Conservation (phyloP, 805 yeast genomes). For the Myxozyma neglecta region DNA sequence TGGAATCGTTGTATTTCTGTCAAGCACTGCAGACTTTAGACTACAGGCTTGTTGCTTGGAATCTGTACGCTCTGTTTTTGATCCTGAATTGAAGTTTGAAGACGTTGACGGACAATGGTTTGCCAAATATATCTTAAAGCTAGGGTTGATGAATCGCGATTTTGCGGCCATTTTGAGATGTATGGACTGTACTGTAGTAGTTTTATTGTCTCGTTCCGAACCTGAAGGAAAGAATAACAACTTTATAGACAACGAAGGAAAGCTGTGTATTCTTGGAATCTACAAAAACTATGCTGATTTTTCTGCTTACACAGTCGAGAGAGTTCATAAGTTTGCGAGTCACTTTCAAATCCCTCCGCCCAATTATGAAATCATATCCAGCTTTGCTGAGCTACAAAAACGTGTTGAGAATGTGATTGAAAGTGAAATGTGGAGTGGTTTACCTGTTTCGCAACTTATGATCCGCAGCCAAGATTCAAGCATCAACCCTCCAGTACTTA, state of each 20-base stretch:
- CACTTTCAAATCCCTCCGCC: slow-evolving; percentile 65
- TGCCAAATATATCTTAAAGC: slow-evolving; percentile 49
- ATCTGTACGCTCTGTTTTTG: slow-evolving; percentile 63
- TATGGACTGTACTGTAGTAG: slow-evolving; percentile 74
- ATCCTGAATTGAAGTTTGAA: slow-evolving; percentile 55
- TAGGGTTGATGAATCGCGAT: slow-evolving; percentile 46
- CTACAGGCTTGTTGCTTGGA: slow-evolving; percentile 88
- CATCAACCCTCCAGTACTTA: not conserved
- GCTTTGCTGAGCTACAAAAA: slow-evolving; percentile 46
- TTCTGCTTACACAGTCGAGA: slow-evolving; percentile 59
- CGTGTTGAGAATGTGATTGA: slow-evolving; percentile 58
- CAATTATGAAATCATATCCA: slow-evolving; percentile 46
- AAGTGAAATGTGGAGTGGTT: slow-evolving; percentile 67
- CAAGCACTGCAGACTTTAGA: slow-evolving; percentile 73
- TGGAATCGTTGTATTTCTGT: slow-evolving; percentile 84
- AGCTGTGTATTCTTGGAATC: slow-evolving; percentile 88
- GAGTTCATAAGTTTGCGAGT: slow-evolving; percentile 60
- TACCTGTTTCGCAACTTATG: slow-evolving; percentile 59
- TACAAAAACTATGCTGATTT: slow-evolving; percentile 67
- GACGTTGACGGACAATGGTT: slow-evolving; percentile 64
- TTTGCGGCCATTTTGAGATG: slow-evolving; percentile 58
- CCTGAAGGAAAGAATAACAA: slow-evolving; percentile 54
- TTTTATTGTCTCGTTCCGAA: slow-evolving; percentile 85
- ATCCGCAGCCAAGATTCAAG: not conserved
- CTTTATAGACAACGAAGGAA: slow-evolving; percentile 64